Evolutionary conservation across 352 stramenopile genomes (phyloP).

Genomic region (Plasmopara halstedii): DNA sequence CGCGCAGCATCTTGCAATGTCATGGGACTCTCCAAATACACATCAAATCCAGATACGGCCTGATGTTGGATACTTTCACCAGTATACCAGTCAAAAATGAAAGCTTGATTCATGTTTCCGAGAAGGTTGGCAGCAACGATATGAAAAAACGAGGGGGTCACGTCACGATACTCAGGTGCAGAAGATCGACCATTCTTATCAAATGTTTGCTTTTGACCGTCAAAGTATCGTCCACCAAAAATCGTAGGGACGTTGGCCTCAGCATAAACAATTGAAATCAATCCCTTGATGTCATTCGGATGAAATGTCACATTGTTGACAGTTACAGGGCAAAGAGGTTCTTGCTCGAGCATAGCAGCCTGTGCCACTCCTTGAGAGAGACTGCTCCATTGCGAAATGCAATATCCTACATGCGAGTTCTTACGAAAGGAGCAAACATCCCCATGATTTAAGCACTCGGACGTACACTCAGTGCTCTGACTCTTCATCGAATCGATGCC

Average conservation of each 20-base stretch:
- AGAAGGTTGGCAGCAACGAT: neutral
- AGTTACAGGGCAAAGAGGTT: neutral
- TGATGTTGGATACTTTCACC: slow-evolving; percentile 28
- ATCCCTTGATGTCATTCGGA: neutral
- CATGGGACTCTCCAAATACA: slow-evolving; percentile 15
- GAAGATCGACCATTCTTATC: neutral
- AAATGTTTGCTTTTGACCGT: neutral
- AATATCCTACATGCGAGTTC: neutral
- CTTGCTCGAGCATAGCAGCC: neutral
- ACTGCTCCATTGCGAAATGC: neutral
- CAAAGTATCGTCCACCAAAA: neutral
- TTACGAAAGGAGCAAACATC: too few relatives aligned
- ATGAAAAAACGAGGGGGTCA: neutral
- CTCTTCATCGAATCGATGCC: too few relatives aligned
- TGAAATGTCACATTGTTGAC: neutral
- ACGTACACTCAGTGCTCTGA: too few relatives aligned
- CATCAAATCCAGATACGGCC: slow-evolving; percentile 28
- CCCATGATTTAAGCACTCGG: too few relatives aligned
- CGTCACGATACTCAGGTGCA: neutral
- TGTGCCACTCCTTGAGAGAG: neutral
- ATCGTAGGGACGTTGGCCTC: neutral
- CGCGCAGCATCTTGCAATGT: slow-evolving; percentile 7
- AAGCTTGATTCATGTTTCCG: neutral
- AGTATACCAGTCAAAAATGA: neutral
- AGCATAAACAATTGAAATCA: neutral